A percentile compares a stretch with the other conserved stretches of the same genome.
Evolutionary conservation across 768 basidiomycete genomes (phyloP).

Genomic region (Coprinopsis sp.): DNA sequence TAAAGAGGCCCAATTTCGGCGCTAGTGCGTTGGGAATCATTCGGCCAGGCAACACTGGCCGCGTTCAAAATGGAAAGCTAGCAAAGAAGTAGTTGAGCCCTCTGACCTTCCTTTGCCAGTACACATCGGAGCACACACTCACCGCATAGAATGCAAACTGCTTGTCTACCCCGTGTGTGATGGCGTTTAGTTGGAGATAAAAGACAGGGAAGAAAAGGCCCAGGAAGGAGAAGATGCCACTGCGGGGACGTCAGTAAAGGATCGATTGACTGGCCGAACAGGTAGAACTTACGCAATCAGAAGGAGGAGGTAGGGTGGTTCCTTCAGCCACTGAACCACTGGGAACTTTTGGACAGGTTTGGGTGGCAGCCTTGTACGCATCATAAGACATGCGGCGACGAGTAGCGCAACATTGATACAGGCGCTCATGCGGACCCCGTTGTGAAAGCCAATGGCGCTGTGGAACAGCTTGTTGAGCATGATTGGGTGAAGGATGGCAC

Average conservation of each 20-base stretch:
- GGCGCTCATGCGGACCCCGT: slow-evolving; percentile 36
- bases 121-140: not conserved
- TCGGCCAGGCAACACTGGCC: slow-evolving; percentile 46
- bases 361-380: slow-evolving; percentile 33
- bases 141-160: slow-evolving; percentile 45
- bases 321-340: slow-evolving; percentile 23
- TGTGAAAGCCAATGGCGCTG: slow-evolving; percentile 33
- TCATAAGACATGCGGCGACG: slow-evolving; percentile 28
- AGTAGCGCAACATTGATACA: slow-evolving; percentile 30
- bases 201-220: slow-evolving; percentile 45
- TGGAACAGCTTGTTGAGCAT: slow-evolving; percentile 49
- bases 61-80: slow-evolving; percentile 54
- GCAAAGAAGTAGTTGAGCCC: not conserved
- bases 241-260: slow-evolving; percentile 8
- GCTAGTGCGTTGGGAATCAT: slow-evolving; percentile 41
- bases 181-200: slow-evolving; percentile 47
- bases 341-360: slow-evolving; percentile 19
- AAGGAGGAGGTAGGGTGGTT: slow-evolving; percentile 23
- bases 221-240: slow-evolving; percentile 26
- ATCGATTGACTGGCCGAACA: not conserved
- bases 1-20: slow-evolving; percentile 39
- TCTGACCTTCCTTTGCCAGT: not conserved
- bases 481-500: slow-evolving; percentile 53
- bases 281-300: slow-evolving; percentile 11
- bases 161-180: slow-evolving; percentile 33